Evolutionary conservation across 768 basidiomycete genomes (phyloP), one percentile per base, ranked within the genome.

Genomic region (Sporobolomyces pararoseus): DNA sequence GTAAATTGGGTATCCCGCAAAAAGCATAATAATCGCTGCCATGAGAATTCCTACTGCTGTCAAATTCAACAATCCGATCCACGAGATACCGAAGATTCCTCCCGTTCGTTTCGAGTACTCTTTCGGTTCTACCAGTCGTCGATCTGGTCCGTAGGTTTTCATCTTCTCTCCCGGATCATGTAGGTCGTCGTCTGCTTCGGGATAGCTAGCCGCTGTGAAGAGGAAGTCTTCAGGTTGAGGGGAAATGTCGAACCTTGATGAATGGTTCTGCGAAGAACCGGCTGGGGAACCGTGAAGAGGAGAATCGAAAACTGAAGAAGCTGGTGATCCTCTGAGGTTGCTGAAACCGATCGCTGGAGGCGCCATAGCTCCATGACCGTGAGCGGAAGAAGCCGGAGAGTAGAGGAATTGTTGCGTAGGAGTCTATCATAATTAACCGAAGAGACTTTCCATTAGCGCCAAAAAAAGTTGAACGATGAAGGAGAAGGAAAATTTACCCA

Each of bases 1-100:
- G 68, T 91, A 85, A 77, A 95, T 86, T 19, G 94, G 94, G 76
- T 90, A 95, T 46, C 89, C 92, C 29, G 87, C 88, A 76, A 95
- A 97, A 23, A 96, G 83, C 27, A 84, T 84, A 70, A 96, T 79
- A 52, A 96, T 82, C 46, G 85, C 87, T 10, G 83, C 71, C 35
- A 88, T 79, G 65, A 97, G 82, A 65, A 90, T 66, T 73, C 89
- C 73, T n/a, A 97, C 84, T 39, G 87, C 87, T 7, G 84, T 82
- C 25, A 84, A 84, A 77, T 97, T 97, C 31, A 83, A 79, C 85
- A 91, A 88, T 3, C 95, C 95, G 79, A 92, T 83, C 21, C 82
- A 80, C 7, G 91, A 93, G 78, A 92, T 90, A 32, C 89, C 34
- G 7, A 35, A 49, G 35, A 52, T 37, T 3, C 60, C 60, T 27